Evolutionary conservation across 768 basidiomycete species (phyloP).

Genomic region (Lentinus tigrinus): DNA sequence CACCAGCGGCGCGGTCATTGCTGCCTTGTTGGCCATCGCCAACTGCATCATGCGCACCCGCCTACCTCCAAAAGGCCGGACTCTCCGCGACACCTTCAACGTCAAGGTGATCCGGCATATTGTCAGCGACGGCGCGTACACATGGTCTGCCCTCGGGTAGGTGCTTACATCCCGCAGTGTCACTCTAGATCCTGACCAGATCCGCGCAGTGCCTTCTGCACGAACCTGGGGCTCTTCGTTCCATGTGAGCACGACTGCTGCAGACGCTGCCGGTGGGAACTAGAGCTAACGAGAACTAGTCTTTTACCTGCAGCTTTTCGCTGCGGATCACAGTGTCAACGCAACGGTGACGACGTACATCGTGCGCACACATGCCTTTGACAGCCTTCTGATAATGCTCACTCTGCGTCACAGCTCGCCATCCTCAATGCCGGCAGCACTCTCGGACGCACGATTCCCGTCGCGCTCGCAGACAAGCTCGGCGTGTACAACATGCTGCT

Average conservation of each 20-base stretch:
- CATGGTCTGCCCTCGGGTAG: constrained; percentile 18
- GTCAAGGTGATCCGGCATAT: constrained; percentile 1
- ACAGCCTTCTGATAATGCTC: background rate
- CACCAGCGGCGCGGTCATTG: constrained; percentile 39
- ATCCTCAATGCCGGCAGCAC: constrained; percentile 50
- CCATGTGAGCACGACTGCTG: constrained; percentile 18
- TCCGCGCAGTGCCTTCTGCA: constrained; percentile 16
- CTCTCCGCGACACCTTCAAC: background rate
- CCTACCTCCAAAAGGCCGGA: constrained; percentile 1
- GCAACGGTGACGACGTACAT: constrained; percentile 23
- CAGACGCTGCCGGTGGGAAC: background rate
- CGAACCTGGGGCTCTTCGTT: constrained; percentile 22
- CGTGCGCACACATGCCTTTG: constrained; percentile 9
- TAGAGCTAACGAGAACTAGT: constrained; percentile 8
- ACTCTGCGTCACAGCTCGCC: constrained; percentile 3
- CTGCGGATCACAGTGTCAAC: constrained; percentile 19
- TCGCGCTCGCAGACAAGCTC: constrained; percentile 47
- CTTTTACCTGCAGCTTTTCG: constrained; percentile 27
- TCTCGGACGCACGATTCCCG: constrained; percentile 60
- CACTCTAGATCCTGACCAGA: background rate
- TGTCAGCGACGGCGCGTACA: constrained; percentile 21
- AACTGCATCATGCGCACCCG: constrained; percentile 24
- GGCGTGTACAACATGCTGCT: constrained; percentile 47
- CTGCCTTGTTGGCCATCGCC: constrained; percentile 25
- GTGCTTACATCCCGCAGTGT: background rate